A percentile compares a stretch with the other conserved stretches of the same genome.
phyloP scores from a whole-genome alignment of 2,329 filamentous ascomycete species.

The Calonectria fujianensis region DNA sequence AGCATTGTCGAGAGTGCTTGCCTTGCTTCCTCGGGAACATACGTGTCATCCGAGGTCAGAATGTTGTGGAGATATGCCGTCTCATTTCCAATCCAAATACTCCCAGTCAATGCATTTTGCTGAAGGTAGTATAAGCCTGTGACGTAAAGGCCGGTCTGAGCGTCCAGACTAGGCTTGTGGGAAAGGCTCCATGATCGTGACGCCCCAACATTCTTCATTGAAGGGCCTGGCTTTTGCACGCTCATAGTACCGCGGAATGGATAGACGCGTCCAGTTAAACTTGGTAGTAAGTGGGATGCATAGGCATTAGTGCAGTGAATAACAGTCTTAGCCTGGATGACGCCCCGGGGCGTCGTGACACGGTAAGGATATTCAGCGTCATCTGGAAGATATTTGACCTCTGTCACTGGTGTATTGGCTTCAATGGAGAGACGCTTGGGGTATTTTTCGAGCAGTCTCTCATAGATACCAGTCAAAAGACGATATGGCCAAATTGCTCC shows the following conservation, averaged over 20 bases:
- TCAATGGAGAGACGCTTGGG: slow-evolving; percentile 59
- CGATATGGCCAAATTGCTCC: slow-evolving; percentile 70
- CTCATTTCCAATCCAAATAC: slow-evolving; percentile 72
- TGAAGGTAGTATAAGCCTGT: slow-evolving; percentile 50
- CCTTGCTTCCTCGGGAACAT: slow-evolving; percentile 58
- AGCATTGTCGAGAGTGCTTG: slow-evolving; percentile 61
- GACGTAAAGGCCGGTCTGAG: slow-evolving; percentile 64
- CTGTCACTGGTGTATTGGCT: slow-evolving; percentile 58
- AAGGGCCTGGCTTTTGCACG: slow-evolving; percentile 63
- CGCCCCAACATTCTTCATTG: slow-evolving; percentile 53
- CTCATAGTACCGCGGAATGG: slow-evolving; percentile 69
- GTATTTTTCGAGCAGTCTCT: slow-evolving; percentile 59
- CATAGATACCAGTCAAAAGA: slow-evolving; percentile 65
- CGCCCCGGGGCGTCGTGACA: slow-evolving; percentile 67
- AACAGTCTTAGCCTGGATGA: slow-evolving; percentile 66
- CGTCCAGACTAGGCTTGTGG: slow-evolving; percentile 65
- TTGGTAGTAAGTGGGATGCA: slow-evolving; percentile 69
- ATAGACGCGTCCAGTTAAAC: slow-evolving; percentile 65
- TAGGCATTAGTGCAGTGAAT: slow-evolving; percentile 75
- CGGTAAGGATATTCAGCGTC: slow-evolving; percentile 57
- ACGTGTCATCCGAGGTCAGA: slow-evolving; percentile 66
- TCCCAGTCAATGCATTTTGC: slow-evolving; percentile 56
- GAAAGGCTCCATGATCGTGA: slow-evolving; percentile 68
- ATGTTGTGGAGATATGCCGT: slow-evolving; percentile 62
- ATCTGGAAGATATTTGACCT: slow-evolving; percentile 54